Base-by-base conservation (phyloP, 495 filamentous ascomycete genomes). In the Penicillium steckii region DNA sequence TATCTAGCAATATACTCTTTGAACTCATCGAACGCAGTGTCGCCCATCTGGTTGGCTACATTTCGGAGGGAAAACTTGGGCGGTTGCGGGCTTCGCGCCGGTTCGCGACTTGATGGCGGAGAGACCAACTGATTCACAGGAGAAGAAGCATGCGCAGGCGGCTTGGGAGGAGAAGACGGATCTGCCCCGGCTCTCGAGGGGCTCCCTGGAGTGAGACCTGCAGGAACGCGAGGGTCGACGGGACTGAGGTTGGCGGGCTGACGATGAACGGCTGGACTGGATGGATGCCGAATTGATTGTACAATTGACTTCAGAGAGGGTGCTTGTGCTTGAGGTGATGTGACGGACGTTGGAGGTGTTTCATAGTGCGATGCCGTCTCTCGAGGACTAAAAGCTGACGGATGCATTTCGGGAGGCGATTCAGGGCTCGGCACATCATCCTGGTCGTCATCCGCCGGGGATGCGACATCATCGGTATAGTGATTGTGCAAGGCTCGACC, bases 1-100 rank as follows among this genome's bases (percentile, higher is more conserved):
- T 90, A 77, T 62, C 86, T 86, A 26, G 74, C 74, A 17, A 86
- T 84, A 29, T 88, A 84, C 3, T 65, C 51, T 25, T 84, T 79
- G 57, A 96, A 92, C 3, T 85, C 80, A 1, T 76, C 63, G 53
- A 92, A 72, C 0, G 90, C 85, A 42, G 81, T 81, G 32, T 90
- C 85, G 12, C 77, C 78, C 29, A 76, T 55, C 23, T 75, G 71
- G 33, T 64, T 74, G 29, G 74, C 74, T 37, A 73, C 52, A 0
- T 65, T 64, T 1, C 70, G 66, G 18, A 76, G 47, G n/a, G 72
- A 72, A 25, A 67, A 63, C 26, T 74, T 76, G 23, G 72, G 71
- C 8, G 68, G 64, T 41, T 72, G 68, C 10, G 69, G 46, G 47
- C 57, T 68, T 15, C 60, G 53, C 6, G 65, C 53, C 0, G 57